phyloP scores from a whole-genome alignment of 441 rosid species.

The Populus hybrid region DNA sequence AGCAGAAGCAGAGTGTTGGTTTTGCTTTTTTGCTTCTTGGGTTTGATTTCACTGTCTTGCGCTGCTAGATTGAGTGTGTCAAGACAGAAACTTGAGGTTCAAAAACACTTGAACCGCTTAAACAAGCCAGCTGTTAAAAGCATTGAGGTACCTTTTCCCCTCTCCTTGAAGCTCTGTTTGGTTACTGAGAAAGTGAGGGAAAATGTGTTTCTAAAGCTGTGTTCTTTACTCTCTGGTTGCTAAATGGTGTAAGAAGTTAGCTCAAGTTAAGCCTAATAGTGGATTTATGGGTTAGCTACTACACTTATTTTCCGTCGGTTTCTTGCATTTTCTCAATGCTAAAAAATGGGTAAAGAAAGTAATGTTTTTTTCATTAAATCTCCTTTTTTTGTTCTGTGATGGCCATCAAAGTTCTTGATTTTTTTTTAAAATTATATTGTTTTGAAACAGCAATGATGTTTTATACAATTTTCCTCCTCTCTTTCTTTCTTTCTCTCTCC shows the following conservation, averaged over 20 bases:
- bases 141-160: constrained; percentile 54
- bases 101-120: constrained; percentile 79
- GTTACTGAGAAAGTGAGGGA: constrained; percentile 28
- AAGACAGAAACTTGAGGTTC: constrained; percentile 68
- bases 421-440: background rate
- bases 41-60: constrained; percentile 39
- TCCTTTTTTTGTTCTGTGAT: background rate
- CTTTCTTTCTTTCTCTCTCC: constrained; percentile 18
- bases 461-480: constrained; percentile 20
- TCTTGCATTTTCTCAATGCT: constrained; percentile 9
- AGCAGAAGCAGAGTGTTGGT: constrained; percentile 25
- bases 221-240: background rate
- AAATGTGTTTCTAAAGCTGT: background rate
- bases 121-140: constrained; percentile 79
- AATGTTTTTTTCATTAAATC: background rate
- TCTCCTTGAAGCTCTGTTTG: constrained; percentile 19
- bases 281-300: background rate
- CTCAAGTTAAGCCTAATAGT: background rate
- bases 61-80: constrained; percentile 58
- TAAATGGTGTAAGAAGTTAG: background rate
- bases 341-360: constrained; percentile 8
- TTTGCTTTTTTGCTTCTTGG: constrained; percentile 36
- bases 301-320: background rate
- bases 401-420: background rate
- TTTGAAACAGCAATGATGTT: constrained; percentile 17